Conservation (phyloP, 2,329 filamentous ascomycete species). For the Thelonectria blattea region DNA sequence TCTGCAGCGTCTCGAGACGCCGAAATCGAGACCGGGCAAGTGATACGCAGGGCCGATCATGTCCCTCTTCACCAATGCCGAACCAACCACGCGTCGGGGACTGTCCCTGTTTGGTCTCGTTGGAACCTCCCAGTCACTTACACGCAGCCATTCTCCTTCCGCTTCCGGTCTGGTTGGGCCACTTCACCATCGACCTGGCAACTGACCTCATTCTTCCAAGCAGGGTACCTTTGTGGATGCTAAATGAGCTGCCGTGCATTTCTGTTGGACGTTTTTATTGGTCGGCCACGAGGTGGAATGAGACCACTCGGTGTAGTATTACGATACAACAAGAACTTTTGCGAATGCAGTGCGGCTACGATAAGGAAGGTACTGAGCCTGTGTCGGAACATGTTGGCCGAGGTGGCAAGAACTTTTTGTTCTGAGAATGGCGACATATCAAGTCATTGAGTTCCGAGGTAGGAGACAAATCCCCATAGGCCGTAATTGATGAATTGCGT, state of each 20-base stretch:
- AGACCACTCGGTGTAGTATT: background rate
- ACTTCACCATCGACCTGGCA: constrained; percentile 12
- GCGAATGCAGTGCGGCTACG: background rate
- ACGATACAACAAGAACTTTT: background rate
- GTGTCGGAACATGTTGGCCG: background rate
- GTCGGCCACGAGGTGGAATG: background rate
- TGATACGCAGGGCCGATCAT: background rate
- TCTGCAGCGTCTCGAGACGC: background rate
- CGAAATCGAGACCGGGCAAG: background rate
- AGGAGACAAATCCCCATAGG: no score
- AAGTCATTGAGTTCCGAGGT: no score
- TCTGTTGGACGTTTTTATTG: background rate
- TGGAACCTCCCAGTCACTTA: background rate
- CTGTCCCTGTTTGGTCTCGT: background rate
- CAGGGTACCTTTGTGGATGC: background rate
- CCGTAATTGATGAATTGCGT: no score
- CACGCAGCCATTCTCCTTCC: constrained; percentile 4
- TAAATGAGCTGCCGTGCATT: no score
- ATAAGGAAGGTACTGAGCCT: background rate
- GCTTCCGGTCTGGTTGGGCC: constrained; percentile 6
- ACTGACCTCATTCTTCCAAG: constrained; percentile 4
- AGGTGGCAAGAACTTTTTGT: background rate
- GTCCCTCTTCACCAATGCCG: background rate
- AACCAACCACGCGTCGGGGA: background rate
- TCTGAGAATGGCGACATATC: background rate